Base-by-base conservation (phyloP, 2,329 filamentous ascomycete genomes). In the Gnomoniopsis smithogilvyi region DNA sequence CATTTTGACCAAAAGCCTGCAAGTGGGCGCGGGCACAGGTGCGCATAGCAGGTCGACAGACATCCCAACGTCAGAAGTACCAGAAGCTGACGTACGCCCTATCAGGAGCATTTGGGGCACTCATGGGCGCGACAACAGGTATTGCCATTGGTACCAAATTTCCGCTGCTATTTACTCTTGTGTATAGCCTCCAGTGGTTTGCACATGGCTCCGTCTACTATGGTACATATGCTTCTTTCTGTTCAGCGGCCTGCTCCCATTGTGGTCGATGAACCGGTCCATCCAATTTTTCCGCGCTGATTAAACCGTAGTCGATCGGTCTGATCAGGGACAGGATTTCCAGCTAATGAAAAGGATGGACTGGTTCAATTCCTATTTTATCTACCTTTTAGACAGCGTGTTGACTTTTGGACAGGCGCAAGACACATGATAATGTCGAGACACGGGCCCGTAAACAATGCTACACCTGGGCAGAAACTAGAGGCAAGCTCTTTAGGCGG, bases 181-280 rank as follows among this genome's bases (percentile, higher is more conserved):
- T 87, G 41, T 87, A 88, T 22, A 89, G 91, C 19, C 78, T 91
- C 45, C 92, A 96, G 74, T 96, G 91, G 84, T 91, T 91, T 72
- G 81, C 84, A 46, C 80, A 96, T 43, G 91, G 91, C 38, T 85
- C 83, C 50, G 89, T 85, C 17, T 97, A 88, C 70, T 94, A 87
- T 80, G 87, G 89, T 87, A 78, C 68, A 84, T 74, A 46, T 17
- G 22, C 30, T 30, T 54, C 6, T 34, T 45, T 47, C 45, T 24
- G 21, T 19, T 45, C 12, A 11, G 19, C 8, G 17, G 15, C 12
- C 4, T 11, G n/a, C 19, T 6, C 8, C 19, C 14, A 41, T 6
- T 12, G 36, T n/a, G 14, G 36, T 14, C 36, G 14, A n/a, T 3
- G 36, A 14, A 41, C 3, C 36, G 12, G 12, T 14, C 4, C 36